A percentile compares a stretch with the other conserved stretches of the same genome.
Conservation (phyloP, 225 moss, liverwort and hornwort genomes). For the Antitrichia curtipendula region DNA sequence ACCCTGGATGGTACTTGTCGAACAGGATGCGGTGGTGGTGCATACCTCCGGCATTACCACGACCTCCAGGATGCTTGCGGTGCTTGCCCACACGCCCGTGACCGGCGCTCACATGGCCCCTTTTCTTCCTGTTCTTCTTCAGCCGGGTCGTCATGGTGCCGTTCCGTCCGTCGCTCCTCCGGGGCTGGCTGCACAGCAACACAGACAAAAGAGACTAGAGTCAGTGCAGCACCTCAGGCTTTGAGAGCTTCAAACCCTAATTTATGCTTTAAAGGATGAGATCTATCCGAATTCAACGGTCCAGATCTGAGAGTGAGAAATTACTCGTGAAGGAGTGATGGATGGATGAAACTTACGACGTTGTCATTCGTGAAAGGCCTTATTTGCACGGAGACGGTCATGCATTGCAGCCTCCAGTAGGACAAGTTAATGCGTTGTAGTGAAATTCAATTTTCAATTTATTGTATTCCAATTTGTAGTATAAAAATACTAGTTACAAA, state of each 20-base stretch:
- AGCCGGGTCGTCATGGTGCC: constrained; percentile 34
- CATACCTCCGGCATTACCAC: constrained; percentile 45
- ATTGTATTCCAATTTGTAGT: too few relatives aligned
- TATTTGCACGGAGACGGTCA: not conserved
- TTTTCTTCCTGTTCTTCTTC: constrained; percentile 43
- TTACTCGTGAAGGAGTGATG: too few relatives aligned
- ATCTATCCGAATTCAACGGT: not conserved
- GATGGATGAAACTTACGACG: not conserved
- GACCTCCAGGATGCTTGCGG: constrained; percentile 44
- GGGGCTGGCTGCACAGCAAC: not conserved
- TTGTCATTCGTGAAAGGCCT: not conserved
- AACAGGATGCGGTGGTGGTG: constrained; percentile 40
- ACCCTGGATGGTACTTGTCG: constrained; percentile 45
- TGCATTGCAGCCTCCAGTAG: too few relatives aligned
- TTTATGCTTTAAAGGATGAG: not conserved
- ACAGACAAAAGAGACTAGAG: not conserved
- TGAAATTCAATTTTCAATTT: too few relatives aligned
- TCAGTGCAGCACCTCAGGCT: fast-evolving
- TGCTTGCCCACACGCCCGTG: constrained; percentile 47
- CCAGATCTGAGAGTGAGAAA: not conserved
- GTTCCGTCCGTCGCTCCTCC: not conserved
- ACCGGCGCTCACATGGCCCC: constrained; percentile 32
- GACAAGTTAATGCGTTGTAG: too few relatives aligned
- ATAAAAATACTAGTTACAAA: too few relatives aligned
- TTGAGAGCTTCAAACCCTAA: constrained; percentile 27